Percentiles rank a stretch among this genome's conserved stretches.
These are phyloP conservation scores for Withania somnifera DNA, from an alignment of 305 asterid genomes.

Conservation along the genomic window DNA sequence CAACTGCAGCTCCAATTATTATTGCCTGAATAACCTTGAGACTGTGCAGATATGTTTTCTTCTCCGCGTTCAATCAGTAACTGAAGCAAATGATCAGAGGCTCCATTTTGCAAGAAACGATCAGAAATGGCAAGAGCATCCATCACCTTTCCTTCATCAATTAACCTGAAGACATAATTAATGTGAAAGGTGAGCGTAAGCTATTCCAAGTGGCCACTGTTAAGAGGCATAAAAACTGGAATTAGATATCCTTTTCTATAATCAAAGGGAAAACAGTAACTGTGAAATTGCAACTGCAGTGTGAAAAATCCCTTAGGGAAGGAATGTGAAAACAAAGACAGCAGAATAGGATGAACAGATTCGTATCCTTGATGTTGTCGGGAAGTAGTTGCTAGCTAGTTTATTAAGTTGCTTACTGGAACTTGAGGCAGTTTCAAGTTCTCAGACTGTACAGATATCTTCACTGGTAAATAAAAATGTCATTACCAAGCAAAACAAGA, in stretches of 20 bases:
- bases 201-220: background rate
- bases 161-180: slow-evolving; percentile 42
- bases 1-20: slow-evolving; percentile 73
- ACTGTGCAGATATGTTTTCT: slow-evolving; percentile 41
- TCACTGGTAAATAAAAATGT: background rate
- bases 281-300: background rate
- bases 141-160: slow-evolving; percentile 78
- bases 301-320: background rate
- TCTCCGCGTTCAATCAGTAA: slow-evolving; percentile 60
- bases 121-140: slow-evolving; percentile 98
- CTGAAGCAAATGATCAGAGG: slow-evolving; percentile 84
- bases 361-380: background rate
- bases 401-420: background rate
- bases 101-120: slow-evolving; percentile 88
- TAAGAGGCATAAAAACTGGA: background rate
- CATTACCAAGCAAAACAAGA: background rate
- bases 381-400: background rate
- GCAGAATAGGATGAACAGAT: background rate
- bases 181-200: background rate
- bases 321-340: background rate
- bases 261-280: background rate
- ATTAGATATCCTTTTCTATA: background rate
- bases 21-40: slow-evolving; percentile 48
- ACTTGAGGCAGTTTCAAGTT: background rate
- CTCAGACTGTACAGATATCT: background rate